These are phyloP conservation scores for Camellia lanceoleosa DNA, from an alignment of 148 eudicot species.

Conservation along the genomic window DNA sequence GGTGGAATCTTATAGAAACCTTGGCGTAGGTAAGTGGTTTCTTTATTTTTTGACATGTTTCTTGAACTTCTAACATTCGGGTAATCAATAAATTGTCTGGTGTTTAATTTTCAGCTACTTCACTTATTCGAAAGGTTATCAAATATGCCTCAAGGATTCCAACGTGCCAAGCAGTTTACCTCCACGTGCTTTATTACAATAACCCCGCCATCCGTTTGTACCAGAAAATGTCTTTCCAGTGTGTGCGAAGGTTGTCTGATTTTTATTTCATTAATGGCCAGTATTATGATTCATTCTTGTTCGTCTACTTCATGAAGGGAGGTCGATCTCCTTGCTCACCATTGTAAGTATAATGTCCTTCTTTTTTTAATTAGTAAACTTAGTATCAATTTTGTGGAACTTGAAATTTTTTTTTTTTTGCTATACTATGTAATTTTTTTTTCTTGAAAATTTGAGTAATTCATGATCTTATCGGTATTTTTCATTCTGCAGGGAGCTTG, in stretches of 20 bases:
- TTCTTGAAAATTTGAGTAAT: too few relatives aligned
- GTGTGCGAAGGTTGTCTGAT: slow-evolving; percentile 64
- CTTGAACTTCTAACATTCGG: slow-evolving; percentile 4
- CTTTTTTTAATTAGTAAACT: not conserved
- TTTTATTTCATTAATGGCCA: slow-evolving; percentile 78
- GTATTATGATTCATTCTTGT: slow-evolving; percentile 83
- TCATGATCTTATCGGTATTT: not conserved
- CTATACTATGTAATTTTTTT: too few relatives aligned
- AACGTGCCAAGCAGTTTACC: slow-evolving; percentile 75
- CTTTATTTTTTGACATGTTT: slow-evolving; percentile 12
- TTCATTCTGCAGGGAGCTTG: slow-evolving; percentile 69
- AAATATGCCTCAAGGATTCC: slow-evolving; percentile 74
- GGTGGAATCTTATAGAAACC: slow-evolving; percentile 81
- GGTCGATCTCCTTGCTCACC: slow-evolving; percentile 96
- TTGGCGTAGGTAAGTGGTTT: slow-evolving; percentile 66
- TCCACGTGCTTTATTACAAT: slow-evolving; percentile 92
- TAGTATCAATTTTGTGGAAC: too few relatives aligned
- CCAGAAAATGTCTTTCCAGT: slow-evolving; percentile 85
- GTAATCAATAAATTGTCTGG: slow-evolving; percentile 13
- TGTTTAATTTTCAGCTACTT: slow-evolving; percentile 58
- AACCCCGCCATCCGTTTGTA: slow-evolving; percentile 81
- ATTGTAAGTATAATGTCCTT: slow-evolving; percentile 52
- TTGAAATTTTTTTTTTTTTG: too few relatives aligned
- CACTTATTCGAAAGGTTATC: slow-evolving; percentile 72
- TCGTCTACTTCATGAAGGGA: slow-evolving; percentile 87